Base-by-base conservation (phyloP, 2,329 filamentous ascomycete genomes). In the Rhynchosporium graminicola region DNA sequence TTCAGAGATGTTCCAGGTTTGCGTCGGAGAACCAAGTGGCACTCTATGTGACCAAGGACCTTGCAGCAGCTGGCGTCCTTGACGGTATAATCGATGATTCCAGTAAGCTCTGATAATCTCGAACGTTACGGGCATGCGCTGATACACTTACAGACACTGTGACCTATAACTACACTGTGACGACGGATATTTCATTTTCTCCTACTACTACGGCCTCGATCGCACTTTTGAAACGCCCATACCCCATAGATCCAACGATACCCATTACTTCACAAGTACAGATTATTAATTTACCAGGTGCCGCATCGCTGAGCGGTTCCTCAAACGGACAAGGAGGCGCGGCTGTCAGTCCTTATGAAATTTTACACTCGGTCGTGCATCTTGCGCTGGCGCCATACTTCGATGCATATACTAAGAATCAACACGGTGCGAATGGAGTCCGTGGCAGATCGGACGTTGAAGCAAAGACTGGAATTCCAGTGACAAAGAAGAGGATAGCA, bases 401-500 rank as follows among this genome's bases (percentile, higher is more conserved):
- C 75, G 94, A 99, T 80, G 94, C 93, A 70, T 96, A 92, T 76
- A 96, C 93, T 63, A 94, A 92, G 78, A 89, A 83, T 67, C 88
- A 92, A 71, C 89, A 92, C 73, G 78, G 84, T 57, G 79, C 79
- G 62, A 85, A 84, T 73, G 86, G 87, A 15, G 80, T 82, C 60
- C 88, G 91, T 73, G 87, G 87, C 67, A 87, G 92, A 71, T 85
- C 89, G 26, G 93, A 98, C 72, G 87, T 91, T 57, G 95, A 98
- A 73, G 87, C 91, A 50, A 96, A 96, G 79, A 96, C 92, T 20
- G 95, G 95, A 64, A 93, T 99, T 66, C 92, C 95, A 15, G 92
- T 94, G n/a, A 94, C 95, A 26, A 97, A 97, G 82, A 97, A 97
- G 84, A 91, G 92, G 73, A 88, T 98, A 76, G 95, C 94, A 57